Base-by-base conservation (phyloP, 345 rosid species). In the Eucalyptus marginata region DNA sequence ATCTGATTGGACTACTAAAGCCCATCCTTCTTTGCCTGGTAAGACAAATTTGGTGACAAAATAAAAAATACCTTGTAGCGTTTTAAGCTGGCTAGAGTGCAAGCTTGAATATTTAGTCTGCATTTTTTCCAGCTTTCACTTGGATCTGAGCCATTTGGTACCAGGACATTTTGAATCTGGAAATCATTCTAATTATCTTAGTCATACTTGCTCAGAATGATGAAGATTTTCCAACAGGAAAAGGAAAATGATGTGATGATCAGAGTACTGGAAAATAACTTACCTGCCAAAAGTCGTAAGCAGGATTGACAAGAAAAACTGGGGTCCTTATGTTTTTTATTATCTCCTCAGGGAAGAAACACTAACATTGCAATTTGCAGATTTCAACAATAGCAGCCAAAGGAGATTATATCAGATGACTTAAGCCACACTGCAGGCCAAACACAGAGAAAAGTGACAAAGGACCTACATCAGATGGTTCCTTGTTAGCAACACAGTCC, bases 241-340 rank as follows among this genome's bases (percentile, higher is more conserved):
- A 49, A 87, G 85, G 84, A 36, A 11, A 44, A 43, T n/a, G 43
- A 36, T 8, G 14, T 3, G 2, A 83, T 79, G 24, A 18, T 29
- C 33, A 29, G 11, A 50, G 51, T 62, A 58, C 64, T 47, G 43
- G 84, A 31, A 66, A 31, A 64, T 87, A 87, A 52, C 86, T 90
- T 91, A 97, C 99, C 97, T 97, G 99, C 99, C 99, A 97, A 92
- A 89, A 95, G 90, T 97, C 99, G 89, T 96, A 96, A 87, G 98
- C 96, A 85, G 99, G 93, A 50, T 97, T 94, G 93, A 96, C 94
- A 80, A 97, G 88, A 92, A 97, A 96, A 43, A 96, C 81, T 1
- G 98, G 97, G n/a, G 96, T 97, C 90, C 44, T 93, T 81, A 93
- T 91, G 87, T 92, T 92, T 91, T 93, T 93, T n/a, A 95, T 66